Evolutionary conservation across 2,329 filamentous ascomycete genomes (phyloP).

Genomic region (Fusarium sp.): DNA sequence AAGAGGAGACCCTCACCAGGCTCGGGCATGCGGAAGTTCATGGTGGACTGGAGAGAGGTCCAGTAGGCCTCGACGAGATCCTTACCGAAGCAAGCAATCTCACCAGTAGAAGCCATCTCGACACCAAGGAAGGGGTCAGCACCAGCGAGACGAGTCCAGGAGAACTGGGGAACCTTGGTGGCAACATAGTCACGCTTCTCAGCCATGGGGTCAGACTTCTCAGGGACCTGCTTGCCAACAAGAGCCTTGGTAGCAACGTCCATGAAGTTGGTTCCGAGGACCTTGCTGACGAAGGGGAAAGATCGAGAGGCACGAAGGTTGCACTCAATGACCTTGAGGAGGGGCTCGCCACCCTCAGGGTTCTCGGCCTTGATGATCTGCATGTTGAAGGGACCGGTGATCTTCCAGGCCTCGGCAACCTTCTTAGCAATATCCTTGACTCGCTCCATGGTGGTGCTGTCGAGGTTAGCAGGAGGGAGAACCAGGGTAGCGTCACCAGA

Average conservation of each 20-base stretch:
- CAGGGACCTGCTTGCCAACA: constrained; percentile 84
- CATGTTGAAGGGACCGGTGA: constrained; percentile 99
- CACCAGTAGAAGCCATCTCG: constrained; percentile 96
- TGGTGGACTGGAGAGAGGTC: constrained; percentile 93
- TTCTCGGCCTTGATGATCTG: constrained; percentile 95
- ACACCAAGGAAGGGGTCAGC: constrained; percentile 98
- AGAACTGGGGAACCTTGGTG: constrained; percentile 98
- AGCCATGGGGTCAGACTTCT: constrained; percentile 88
- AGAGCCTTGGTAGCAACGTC: constrained; percentile 94
- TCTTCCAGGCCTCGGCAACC: constrained; percentile 96
- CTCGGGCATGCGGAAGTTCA: constrained; percentile 98
- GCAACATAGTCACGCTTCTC: constrained; percentile 91
- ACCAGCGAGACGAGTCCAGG: constrained; percentile 96
- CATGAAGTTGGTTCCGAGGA: constrained; percentile 96
- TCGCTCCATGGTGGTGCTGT: constrained; percentile 80
- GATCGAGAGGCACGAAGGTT: constrained; percentile 97
- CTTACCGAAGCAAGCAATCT: constrained; percentile 99
- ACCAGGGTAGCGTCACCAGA: constrained; percentile 96
- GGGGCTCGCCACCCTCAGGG: constrained; percentile 77
- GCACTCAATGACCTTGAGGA: constrained; percentile 97
- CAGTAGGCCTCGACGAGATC: constrained; percentile 97
- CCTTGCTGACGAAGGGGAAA: constrained; percentile 98
- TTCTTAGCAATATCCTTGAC: constrained; percentile 96
- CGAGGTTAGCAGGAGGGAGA: constrained; percentile 84
- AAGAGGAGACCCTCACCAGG: constrained; percentile 95